These are phyloP conservation scores for Spathaspora sp. DNA, from an alignment of 1,139 yeast species.

Conservation along the genomic window DNA sequence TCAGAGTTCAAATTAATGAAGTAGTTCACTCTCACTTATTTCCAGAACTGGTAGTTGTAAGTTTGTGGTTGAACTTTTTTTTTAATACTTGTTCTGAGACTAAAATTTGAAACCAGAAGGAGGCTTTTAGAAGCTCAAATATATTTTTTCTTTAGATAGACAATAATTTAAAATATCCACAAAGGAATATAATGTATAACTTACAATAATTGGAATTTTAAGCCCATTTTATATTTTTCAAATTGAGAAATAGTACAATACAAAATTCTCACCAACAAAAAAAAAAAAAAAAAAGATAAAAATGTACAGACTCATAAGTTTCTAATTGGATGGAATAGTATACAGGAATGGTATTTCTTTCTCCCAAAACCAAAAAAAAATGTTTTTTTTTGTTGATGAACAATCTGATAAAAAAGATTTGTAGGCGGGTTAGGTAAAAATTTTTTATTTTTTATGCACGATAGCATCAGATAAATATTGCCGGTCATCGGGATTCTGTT, in stretches of 20 bases:
- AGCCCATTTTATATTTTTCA: slow-evolving; percentile 1
- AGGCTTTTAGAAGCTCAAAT: background rate
- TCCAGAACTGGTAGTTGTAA: background rate
- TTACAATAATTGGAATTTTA: background rate
- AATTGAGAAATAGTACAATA: background rate
- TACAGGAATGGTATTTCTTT: too few species aligned
- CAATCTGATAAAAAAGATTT: background rate
- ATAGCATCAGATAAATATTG: background rate
- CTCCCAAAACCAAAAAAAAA: background rate
- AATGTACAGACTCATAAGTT: too few species aligned
- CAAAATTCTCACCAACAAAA: too few species aligned
- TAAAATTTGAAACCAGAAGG: background rate
- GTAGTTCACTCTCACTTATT: background rate
- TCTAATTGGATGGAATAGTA: background rate
- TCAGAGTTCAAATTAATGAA: background rate
- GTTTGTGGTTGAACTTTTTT: background rate
- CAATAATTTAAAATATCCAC: background rate
- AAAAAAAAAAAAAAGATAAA: too few species aligned
- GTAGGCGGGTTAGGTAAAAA: background rate
- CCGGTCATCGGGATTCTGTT: background rate
- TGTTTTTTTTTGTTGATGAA: background rate
- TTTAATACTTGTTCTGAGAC: background rate
- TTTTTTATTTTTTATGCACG: background rate
- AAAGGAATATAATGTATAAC: background rate
- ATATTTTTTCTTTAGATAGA: background rate